Base-by-base conservation (phyloP, 2,329 filamentous ascomycete genomes). In the Colletotrichum viniferum region DNA sequence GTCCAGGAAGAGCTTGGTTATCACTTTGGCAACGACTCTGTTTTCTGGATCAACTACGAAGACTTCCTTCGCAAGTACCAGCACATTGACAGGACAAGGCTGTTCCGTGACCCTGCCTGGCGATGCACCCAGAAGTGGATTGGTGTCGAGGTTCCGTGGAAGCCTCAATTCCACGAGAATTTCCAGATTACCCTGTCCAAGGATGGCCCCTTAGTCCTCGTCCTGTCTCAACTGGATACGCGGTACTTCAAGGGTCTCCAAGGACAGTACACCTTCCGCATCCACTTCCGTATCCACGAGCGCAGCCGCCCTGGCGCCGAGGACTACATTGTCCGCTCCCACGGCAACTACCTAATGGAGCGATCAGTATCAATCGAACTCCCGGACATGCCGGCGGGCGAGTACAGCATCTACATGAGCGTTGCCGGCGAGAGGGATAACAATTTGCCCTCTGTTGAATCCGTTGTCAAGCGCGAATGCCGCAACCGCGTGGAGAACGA, bases 11-110 rank as follows among this genome's bases (percentile, higher is more conserved):
- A 92, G 80, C 87, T 92, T 2, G 86, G 85, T 56, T 90, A 92
- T 79, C 87, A 87, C 34, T 92, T 92, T 72, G 90, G 91, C 26
- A 90, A 89, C 77, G 91, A 92, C 78, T 91, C 90, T 1, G 89
- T 91, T 14, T 92, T 92, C 79, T 92, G 91, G 91, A 92, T 92
- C 74, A 87, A 89, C 3, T 92, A 92, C 79, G 86, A 90, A 66
- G 91, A 93, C 78, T 85, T 93, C 68, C 87, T 93, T 14, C 88
- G 89, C 77, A 93, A 92, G 79, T 93, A 90, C 79, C 88, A 89
- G 64, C 87, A 89, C 77, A 89, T 93, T 69, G 91, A 93, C 79
- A 87, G 91, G 16, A 93, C 92, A 0, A 87, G 91, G 1, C 87
- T 93, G 21, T 93, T 93, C 81, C 85, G 88, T 30, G 89, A 91